Base-by-base conservation (phyloP, 1,284 basidiomycete genomes). In the Amylostereum areolatum region DNA sequence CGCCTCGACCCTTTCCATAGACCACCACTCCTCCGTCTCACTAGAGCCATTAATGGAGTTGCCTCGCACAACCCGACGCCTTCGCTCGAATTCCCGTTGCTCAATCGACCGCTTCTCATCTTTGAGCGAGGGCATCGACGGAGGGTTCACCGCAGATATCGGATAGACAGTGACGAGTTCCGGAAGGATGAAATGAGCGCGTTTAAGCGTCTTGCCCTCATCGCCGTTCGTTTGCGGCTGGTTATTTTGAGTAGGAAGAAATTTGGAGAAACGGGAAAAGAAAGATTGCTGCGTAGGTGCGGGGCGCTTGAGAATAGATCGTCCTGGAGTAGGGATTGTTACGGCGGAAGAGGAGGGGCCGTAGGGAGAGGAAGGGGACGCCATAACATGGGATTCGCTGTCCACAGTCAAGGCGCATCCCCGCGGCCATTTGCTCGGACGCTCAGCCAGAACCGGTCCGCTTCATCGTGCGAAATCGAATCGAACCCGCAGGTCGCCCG, bases 131-230 rank as follows among this genome's bases (percentile, higher is more conserved):
- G 83, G 81, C 5, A 80, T 88, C 45, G 80, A 89, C 2, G 91
- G 91, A 18, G 91, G 89, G 47, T 85, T 87, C 12, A 81, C 59
- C 2, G 86, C 80, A 34, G 85, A 87, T 62, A 95, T 94, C 1
- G 89, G 90, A 62, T 94, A 96, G 28, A 92, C 82, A 27, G 85
- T 90, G 32, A 81, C 81, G 59, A 93, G 79, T 59, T 85, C 79
- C 0, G 89, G 89, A 2, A 94, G 71, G 55, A 92, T 87, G 62
- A 92, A 94, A 57, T 93, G 89, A 0, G 89, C 90, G 47, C 89
- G 73, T 62, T 89, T 92, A 52, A 94, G 75, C 5, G 89, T 80
- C 57, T 71, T 75, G 31, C 51, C 51, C 46, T 69, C 58, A 59
- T 72, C 71, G 32, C 69, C 69, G 7, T 61, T 55, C 44, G 57